Conservation (phyloP, 768 basidiomycete genomes). For the Nevesoporus exiguus region DNA sequence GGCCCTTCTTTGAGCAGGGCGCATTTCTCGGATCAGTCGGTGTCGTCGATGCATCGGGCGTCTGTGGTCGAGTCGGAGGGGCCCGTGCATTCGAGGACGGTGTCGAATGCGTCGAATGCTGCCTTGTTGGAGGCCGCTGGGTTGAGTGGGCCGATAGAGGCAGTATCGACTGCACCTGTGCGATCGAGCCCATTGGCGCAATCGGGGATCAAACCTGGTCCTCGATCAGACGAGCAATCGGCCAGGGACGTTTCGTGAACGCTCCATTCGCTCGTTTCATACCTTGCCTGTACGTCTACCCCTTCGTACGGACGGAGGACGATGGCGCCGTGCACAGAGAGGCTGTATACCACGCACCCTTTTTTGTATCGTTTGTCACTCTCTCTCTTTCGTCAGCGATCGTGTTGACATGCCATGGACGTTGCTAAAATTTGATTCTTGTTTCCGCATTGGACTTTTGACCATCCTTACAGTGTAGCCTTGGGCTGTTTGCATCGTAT, state of each 20-base stretch:
- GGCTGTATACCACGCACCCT: too few relatives aligned
- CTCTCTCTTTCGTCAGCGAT: too few relatives aligned
- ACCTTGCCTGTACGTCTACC: not conserved
- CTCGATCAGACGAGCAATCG: not conserved
- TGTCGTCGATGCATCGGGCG: conserved; percentile 22
- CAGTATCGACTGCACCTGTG: not conserved
- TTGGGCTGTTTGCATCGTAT: too few relatives aligned
- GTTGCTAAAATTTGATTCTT: too few relatives aligned
- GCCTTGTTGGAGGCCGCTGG: conserved; percentile 26
- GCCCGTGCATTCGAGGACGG: conserved; percentile 16
- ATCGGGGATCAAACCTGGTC: not conserved
- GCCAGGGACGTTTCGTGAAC: not conserved
- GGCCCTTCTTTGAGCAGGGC: conserved; percentile 28
- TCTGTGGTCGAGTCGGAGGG: conserved; percentile 8
- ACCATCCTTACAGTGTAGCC: too few relatives aligned
- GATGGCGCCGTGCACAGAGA: too few relatives aligned
- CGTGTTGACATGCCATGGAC: too few relatives aligned
- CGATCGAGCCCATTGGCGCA: conserved; percentile 24
- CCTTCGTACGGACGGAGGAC: not conserved
- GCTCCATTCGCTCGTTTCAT: too few relatives aligned
- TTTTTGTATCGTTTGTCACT: too few relatives aligned
- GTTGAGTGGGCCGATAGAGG: not conserved
- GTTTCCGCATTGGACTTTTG: too few relatives aligned
- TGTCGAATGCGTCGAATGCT: conserved; percentile 20
- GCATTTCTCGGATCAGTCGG: conserved; percentile 24